Conservation (phyloP, 2,329 filamentous ascomycete species). For the Aspergillus ruber region DNA sequence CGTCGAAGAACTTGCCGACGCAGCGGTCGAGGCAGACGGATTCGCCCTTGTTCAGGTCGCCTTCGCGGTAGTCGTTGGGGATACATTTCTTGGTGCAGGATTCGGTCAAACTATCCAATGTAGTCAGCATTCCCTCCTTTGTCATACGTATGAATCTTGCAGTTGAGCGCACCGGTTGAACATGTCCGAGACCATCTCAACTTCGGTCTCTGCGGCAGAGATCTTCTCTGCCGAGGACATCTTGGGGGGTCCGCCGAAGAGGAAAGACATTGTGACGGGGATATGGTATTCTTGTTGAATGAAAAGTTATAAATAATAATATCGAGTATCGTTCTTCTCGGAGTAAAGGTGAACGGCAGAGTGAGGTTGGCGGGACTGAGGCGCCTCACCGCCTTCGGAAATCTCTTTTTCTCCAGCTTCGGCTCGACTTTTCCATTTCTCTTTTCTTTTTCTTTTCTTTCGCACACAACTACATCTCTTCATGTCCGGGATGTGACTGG, state of each 20-base stretch:
- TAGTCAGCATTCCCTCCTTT: background rate
- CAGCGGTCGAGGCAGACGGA: constrained; percentile 97
- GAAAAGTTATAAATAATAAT: background rate
- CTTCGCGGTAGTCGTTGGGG: constrained; percentile 85
- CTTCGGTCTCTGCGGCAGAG: constrained; percentile 89
- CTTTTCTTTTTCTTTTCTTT: constrained; percentile 2
- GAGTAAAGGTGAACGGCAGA: background rate
- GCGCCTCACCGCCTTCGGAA: constrained; percentile 11
- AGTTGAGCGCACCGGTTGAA: constrained; percentile 71
- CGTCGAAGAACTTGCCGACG: constrained; percentile 96
- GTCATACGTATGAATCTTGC: background rate
- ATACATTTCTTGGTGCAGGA: constrained; percentile 93
- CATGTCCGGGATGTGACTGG: constrained; percentile 18
- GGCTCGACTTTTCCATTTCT: constrained; percentile 7
- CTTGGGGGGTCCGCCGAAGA: constrained; percentile 68
- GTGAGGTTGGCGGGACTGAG: background rate
- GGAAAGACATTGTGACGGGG: constrained; percentile 58
- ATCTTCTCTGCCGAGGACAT: constrained; percentile 96
- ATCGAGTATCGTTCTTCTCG: background rate
- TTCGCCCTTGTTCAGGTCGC: constrained; percentile 97
- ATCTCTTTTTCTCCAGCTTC: constrained; percentile 10
- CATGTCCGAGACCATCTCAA: constrained; percentile 97
- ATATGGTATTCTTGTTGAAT: too few relatives aligned
- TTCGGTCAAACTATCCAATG: constrained; percentile 61
- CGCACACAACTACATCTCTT: background rate